Evolutionary conservation across 305 asterid species (phyloP), one percentile per base, ranked within the genome.

Genomic region (Fraxinus albicans): DNA sequence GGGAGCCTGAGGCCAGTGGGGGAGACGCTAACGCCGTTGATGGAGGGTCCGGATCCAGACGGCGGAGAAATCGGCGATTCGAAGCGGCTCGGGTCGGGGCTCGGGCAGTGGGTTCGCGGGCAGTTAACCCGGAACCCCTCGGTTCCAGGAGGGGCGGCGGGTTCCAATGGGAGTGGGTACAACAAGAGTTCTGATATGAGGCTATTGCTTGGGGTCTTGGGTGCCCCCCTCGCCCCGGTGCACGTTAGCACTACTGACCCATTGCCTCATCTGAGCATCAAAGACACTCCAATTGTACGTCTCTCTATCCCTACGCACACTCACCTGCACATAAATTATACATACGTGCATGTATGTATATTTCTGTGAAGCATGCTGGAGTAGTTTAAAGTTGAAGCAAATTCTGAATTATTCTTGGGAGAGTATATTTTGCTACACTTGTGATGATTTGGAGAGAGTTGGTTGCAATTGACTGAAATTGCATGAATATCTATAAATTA

Each of bases 1-100:
- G 97, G 96, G 65, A 92, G 99, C 83, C 74, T 92, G 85, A 94
- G 99, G 90, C 93, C 97, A 38, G 75, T 89, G 35, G 94, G 97
- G 13, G 95, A 94, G 91, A 89, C 98, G 1, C 89, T 94, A 81
- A 85, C 98, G 84, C 99, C 99, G 36, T 85, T 95, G 47, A 91
- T 94, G 91, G 99, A 96, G 86, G 99, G 99, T 0, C 99, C 98
- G 86, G 95, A 93, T 89, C 95, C 91, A 82, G 96, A 94, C 50
- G 94, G 93, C 0, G 97, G 91, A 8, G 98, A 88, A 83, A 76
- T 90, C 70, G 98, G 98, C 1, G 96, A 84, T 55, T 91, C 95
- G 63, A 96, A 92, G 85, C 92, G 98, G 78, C 82, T 85, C 78
- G 95, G 93, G 77, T 90, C 94, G 86, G 96, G 92, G 0, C 79